These are phyloP conservation scores for Ananas comosus DNA, from an alignment of 176 grass and related monocot species.

Conservation along the genomic window DNA sequence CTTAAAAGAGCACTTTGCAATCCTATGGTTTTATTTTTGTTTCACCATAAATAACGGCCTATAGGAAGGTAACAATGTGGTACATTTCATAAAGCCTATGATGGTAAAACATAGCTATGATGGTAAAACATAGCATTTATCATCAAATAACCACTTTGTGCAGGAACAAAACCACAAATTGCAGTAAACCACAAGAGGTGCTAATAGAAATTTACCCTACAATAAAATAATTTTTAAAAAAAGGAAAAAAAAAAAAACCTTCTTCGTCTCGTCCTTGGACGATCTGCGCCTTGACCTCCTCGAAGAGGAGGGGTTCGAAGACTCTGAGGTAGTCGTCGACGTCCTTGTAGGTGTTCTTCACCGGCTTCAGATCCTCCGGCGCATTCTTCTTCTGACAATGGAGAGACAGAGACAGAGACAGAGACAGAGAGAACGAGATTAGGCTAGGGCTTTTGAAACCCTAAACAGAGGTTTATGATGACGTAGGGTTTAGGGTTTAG, in stretches of 20 bases:
- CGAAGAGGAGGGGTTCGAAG: slow-evolving; percentile 89
- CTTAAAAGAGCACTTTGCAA: no score
- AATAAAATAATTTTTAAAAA: background rate
- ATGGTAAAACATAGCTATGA: no score
- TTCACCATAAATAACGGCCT: no score
- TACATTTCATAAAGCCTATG: no score
- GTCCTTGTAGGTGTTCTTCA: slow-evolving; percentile 60
- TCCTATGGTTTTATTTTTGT: no score
- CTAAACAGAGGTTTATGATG: background rate
- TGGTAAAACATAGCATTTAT: no score
- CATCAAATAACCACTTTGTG: no score
- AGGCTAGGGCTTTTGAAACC: background rate
- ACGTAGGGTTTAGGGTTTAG: background rate
- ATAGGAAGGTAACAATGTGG: no score
- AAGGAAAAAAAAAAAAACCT: slow-evolving; percentile 14
- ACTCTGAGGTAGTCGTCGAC: slow-evolving; percentile 65
- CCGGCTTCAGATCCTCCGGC: slow-evolving; percentile 26
- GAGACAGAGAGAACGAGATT: background rate
- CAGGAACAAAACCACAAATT: background rate
- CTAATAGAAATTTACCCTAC: no score
- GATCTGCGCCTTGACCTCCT: slow-evolving; percentile 95
- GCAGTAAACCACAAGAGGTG: background rate
- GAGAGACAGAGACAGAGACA: background rate
- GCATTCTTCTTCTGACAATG: slow-evolving; percentile 29
- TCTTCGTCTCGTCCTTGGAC: slow-evolving; percentile 64